Percentiles rank a stretch among this genome's conserved stretches.
Conservation (phyloP, 2,329 filamentous ascomycete species). For the Lojkania enalia region DNA sequence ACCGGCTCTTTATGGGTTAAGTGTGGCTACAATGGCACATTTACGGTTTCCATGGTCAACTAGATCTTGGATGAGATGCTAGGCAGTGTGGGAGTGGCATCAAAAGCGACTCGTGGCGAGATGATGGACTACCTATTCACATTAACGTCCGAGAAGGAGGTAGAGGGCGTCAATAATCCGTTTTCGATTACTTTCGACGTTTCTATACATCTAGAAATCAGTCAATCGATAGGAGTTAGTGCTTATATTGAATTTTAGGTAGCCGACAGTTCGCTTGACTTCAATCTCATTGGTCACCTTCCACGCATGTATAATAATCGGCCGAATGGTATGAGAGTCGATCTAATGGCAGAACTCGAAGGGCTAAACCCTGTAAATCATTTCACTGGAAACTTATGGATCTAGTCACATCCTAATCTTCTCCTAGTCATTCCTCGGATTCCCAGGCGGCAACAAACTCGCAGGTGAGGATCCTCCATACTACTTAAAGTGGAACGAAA, state of each 20-base stretch:
- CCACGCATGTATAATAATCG: constrained; percentile 59
- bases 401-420: constrained; percentile 2
- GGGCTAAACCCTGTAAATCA: constrained; percentile 43
- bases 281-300: constrained; percentile 58
- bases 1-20: constrained; percentile 57
- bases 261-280: constrained; percentile 36
- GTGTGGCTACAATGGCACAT: constrained; percentile 37
- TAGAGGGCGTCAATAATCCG: constrained; percentile 55
- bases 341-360: constrained; percentile 53
- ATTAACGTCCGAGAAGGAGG: constrained; percentile 37
- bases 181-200: constrained; percentile 56
- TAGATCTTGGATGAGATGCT: constrained; percentile 50
- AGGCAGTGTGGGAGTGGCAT: constrained; percentile 35
- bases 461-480: constrained; percentile 32
- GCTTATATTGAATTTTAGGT: background rate
- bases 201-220: constrained; percentile 21
- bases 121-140: constrained; percentile 49
- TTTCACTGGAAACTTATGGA: background rate
- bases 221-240: background rate
- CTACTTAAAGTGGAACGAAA: constrained; percentile 54
- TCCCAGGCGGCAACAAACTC: constrained; percentile 57
- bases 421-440: constrained; percentile 49
- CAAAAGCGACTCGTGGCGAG: constrained; percentile 39
- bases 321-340: constrained; percentile 55
- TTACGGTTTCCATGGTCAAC: constrained; percentile 46